A percentile compares a stretch with the other conserved stretches of the same genome.
These are phyloP conservation scores for Sporothrix globosa DNA, from an alignment of 2,329 filamentous ascomycete genomes.

Conservation along the genomic window DNA sequence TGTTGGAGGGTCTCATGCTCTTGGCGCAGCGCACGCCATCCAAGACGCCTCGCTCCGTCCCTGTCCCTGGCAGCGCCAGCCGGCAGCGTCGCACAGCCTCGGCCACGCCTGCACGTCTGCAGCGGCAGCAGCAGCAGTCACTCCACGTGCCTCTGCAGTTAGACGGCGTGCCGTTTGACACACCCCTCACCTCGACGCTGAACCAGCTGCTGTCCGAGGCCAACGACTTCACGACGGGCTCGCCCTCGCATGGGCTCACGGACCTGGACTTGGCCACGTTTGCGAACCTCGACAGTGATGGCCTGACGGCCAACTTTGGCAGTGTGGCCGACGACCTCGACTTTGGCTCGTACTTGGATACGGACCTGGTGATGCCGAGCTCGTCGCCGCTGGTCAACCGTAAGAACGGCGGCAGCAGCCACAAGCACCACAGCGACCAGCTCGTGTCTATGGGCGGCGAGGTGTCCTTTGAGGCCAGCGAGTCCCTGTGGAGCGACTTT, in stretches of 20 bases:
- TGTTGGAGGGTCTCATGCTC: conserved; percentile 43
- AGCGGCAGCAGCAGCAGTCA: conserved; percentile 33
- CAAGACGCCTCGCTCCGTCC: conserved; percentile 46
- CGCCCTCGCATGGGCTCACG: conserved; percentile 45
- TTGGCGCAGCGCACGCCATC: conserved; percentile 54
- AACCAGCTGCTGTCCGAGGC: conserved; percentile 65
- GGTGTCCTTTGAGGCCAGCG: conserved; percentile 36
- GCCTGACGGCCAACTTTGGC: conserved; percentile 39
- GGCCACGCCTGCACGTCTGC: conserved; percentile 28
- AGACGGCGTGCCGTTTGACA: conserved; percentile 49
- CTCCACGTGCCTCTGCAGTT: conserved; percentile 44
- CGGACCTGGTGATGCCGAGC: conserved; percentile 53
- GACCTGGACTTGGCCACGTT: conserved; percentile 52
- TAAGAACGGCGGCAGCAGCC: conserved; percentile 29
- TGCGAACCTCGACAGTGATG: conserved; percentile 47
- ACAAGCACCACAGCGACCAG: conserved; percentile 25
- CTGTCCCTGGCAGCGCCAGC: conserved; percentile 40
- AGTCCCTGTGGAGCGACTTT: conserved; percentile 38
- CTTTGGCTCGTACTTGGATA: conserved; percentile 54
- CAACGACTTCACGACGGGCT: conserved; percentile 50
- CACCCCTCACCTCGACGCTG: conserved; percentile 65
- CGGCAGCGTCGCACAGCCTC: conserved; percentile 46
- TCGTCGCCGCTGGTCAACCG: conserved; percentile 50
- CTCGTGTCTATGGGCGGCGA: conserved; percentile 38
- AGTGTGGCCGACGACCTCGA: conserved; percentile 45